Evolutionary conservation across 2,329 filamentous ascomycete genomes (phyloP), one percentile per base, ranked within the genome.

Genomic region (Venturia asperata): DNA sequence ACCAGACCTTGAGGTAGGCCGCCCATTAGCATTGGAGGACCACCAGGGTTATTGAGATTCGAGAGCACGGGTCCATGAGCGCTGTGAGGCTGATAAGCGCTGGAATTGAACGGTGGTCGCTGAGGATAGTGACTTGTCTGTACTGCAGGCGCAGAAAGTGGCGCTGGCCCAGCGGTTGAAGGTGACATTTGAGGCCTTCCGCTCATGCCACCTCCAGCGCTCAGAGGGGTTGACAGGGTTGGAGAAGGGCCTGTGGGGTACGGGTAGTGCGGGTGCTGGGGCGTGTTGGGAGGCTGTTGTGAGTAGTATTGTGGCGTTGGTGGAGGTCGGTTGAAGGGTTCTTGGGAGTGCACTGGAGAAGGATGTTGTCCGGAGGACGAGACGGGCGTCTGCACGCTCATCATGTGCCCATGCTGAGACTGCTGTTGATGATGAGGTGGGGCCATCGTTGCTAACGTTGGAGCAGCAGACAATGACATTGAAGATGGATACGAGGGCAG

Each of bases 41-140:
- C 82, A 64, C 85, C 85, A 0, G 90, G 90, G 67, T 87, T 90
- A 70, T 87, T 85, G 34, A 94, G 83, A 72, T 93, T 94, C 19
- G 89, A 88, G 80, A 93, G 85, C 37, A 93, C 86, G 0, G 87
- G 83, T 0, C 87, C 86, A 3, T 87, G 83, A 3, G 89, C 80
- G 3, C 82, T 82, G 70, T 87, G 84, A 37, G 77, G 69, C 41
- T 42, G 52, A 30, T 61, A 61, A 6, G 39, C 56, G 21, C 39
- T 43, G 13, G 64, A 65, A 21, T 52, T 52, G 27, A 64, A 64
- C 72, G 82, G 83, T 2, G 79, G 76, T 66, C 79, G 77, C 66
- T 74, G 68, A 66, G 74, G 74, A 67, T 85, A 85, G 67, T 77
- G 78, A 19, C 77, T 76, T 2, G 78, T 76, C 42, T 79, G 78